Conservation (phyloP, 2,329 filamentous ascomycete species). For the Aureobasidium lini region DNA sequence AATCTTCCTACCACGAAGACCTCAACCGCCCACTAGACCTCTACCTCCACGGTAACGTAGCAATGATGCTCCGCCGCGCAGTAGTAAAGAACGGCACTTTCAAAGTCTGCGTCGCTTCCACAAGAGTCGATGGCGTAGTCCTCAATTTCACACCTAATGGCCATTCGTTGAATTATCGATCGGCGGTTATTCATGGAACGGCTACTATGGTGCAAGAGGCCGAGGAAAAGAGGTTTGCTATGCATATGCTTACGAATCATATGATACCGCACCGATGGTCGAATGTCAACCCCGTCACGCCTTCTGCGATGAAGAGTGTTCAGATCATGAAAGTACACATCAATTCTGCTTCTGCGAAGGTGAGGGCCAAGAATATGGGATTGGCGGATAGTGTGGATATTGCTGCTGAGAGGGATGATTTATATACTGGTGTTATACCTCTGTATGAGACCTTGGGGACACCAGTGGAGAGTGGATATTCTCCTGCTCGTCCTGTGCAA, state of each 20-base stretch:
- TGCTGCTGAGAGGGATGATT: neutral
- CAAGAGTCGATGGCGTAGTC: constrained; percentile 10
- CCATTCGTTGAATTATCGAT: constrained; percentile 5
- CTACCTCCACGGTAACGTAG: constrained; percentile 11
- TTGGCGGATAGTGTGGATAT: constrained; percentile 9
- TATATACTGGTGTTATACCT: constrained; percentile 8
- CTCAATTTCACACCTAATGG: constrained; percentile 11
- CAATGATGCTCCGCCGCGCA: constrained; percentile 8
- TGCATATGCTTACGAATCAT: constrained; percentile 9
- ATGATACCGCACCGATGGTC: constrained; percentile 2
- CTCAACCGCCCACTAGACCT: constrained; percentile 7
- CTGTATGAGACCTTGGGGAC: neutral
- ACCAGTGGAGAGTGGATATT: constrained; percentile 6
- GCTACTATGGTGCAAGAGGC: neutral
- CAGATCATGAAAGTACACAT: constrained; percentile 1
- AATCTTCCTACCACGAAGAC: neutral
- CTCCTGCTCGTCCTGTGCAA: constrained; percentile 3
- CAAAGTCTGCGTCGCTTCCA: constrained; percentile 11
- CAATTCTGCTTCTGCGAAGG: constrained; percentile 3
- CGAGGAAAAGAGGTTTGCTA: constrained; percentile 4
- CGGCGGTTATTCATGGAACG: constrained; percentile 1
- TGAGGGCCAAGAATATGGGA: constrained; percentile 10
- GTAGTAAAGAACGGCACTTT: neutral
- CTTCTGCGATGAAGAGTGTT: constrained; percentile 3
- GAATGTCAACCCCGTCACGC: neutral